phyloP scores from a whole-genome alignment of 352 stramenopile genomes.

The Globisporangium rhizosaccharum region DNA sequence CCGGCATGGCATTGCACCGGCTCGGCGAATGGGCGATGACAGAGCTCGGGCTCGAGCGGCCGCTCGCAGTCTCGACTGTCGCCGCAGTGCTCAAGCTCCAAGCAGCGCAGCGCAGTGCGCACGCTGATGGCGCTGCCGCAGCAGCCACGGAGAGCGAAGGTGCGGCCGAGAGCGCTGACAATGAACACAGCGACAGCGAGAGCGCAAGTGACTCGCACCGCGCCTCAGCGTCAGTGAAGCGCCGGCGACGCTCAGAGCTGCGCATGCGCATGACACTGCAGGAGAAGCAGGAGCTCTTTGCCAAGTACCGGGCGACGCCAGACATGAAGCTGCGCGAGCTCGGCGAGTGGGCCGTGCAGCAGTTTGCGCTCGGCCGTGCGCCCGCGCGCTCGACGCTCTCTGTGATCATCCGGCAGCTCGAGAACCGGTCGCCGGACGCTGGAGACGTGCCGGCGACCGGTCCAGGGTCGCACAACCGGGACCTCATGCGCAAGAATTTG shows the following conservation, averaged over 20 bases:
- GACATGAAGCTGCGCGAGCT: slow-evolving; percentile 9
- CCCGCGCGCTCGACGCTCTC: slow-evolving; percentile 5
- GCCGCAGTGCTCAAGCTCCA: slow-evolving; percentile 3
- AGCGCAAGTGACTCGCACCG: neutral
- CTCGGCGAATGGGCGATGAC: slow-evolving; percentile 6
- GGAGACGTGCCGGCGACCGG: neutral
- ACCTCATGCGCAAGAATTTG: slow-evolving; percentile 6
- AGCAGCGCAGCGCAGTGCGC: neutral
- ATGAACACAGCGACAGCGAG: neutral
- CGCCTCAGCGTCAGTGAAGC: too few species aligned
- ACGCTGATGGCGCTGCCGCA: neutral
- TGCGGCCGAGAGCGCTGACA: neutral
- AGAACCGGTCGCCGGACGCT: neutral
- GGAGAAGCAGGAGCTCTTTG: neutral
- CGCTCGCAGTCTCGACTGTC: slow-evolving; percentile 4
- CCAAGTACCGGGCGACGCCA: slow-evolving; percentile 2
- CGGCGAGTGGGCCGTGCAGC: slow-evolving; percentile 3
- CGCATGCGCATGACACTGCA: slow-evolving; percentile 9
- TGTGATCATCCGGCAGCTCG: slow-evolving; percentile 1
- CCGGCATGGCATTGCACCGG: slow-evolving; percentile 4
- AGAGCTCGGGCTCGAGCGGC: slow-evolving; percentile 5
- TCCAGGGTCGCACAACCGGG: neutral
- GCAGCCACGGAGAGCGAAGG: neutral
- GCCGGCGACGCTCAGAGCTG: neutral
- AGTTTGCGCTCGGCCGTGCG: slow-evolving; percentile 1